Percentiles rank a stretch among this genome's conserved stretches.
Evolutionary conservation across 805 yeast genomes (phyloP).

Genomic region (Schizosaccharomyces lindneri): DNA sequence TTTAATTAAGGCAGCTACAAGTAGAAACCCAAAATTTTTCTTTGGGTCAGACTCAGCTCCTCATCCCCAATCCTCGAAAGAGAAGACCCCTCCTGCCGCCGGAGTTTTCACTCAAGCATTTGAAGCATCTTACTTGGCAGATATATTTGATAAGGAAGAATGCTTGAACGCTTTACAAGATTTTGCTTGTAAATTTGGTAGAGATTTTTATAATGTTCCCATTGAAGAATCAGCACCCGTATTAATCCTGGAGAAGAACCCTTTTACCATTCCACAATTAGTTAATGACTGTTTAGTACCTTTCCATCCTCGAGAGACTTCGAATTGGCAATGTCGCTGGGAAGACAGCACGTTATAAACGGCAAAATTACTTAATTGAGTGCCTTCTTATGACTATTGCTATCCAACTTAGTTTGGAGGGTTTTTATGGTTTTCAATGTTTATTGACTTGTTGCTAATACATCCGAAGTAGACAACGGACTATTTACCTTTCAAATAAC

Average conservation of each 20-base stretch:
- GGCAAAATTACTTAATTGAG: background rate
- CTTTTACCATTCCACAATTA: background rate
- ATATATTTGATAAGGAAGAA: conserved; percentile 45
- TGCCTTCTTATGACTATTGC: background rate
- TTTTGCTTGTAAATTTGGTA: conserved; percentile 58
- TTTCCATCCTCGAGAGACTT: background rate
- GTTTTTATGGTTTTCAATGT: too few species aligned
- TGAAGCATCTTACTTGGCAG: conserved; percentile 64
- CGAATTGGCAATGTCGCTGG: background rate
- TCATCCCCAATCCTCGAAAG: conserved; percentile 59
- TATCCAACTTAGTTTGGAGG: background rate
- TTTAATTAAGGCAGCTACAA: conserved; percentile 62
- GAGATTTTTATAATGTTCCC: conserved; percentile 27
- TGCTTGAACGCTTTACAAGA: conserved; percentile 40
- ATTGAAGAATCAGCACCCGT: too few species aligned
- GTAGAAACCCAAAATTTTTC: conserved; percentile 79
- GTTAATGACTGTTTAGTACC: background rate
- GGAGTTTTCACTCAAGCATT: conserved; percentile 84
- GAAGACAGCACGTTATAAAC: background rate
- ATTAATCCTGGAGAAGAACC: background rate
- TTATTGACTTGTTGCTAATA: too few species aligned
- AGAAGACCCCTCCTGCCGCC: conserved; percentile 30
- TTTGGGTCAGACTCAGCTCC: conserved; percentile 98
- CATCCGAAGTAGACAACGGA: too few species aligned
- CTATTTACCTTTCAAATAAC: too few species aligned